These are phyloP conservation scores for Acanthamoeba royreba DNA, from an alignment of 208 protist genomes.

Conservation along the genomic window DNA sequence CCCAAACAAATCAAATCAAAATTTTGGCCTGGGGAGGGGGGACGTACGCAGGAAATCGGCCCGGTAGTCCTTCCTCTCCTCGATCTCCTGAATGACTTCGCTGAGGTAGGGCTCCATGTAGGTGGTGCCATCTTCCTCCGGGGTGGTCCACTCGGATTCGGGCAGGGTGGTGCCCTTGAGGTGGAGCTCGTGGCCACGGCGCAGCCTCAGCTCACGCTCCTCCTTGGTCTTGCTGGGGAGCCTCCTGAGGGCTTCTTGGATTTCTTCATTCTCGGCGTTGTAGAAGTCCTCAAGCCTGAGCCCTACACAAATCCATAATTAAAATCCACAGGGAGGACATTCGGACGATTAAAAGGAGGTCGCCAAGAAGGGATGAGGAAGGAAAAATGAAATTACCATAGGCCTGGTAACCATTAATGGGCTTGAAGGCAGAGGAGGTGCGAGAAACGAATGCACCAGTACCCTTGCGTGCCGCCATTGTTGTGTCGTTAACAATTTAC, in stretches of 20 bases:
- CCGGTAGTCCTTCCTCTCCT: conserved; percentile 43
- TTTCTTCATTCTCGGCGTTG: conserved; percentile 6
- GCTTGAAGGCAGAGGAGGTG: background rate
- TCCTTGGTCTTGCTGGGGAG: conserved; percentile 25
- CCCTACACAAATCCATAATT: background rate
- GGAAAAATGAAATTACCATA: too few species aligned
- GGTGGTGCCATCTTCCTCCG: background rate
- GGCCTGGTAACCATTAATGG: conserved; percentile 1
- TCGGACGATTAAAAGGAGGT: background rate
- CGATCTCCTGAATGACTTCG: conserved; percentile 23
- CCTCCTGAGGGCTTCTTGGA: background rate
- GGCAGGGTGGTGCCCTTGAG: conserved; percentile 1
- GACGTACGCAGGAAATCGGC: background rate
- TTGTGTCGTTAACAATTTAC: too few species aligned
- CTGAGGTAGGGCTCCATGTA: conserved; percentile 44
- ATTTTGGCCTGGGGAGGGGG: background rate
- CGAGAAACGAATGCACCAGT: background rate
- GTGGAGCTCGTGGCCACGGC: conserved; percentile 17
- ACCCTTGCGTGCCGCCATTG: background rate
- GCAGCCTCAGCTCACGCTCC: background rate
- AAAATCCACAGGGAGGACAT: background rate
- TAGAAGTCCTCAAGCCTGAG: conserved; percentile 36
- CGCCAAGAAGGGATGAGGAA: too few species aligned
- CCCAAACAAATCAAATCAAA: background rate
- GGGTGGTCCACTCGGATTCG: background rate